These are phyloP conservation scores for Aspergillus felis DNA, from an alignment of 2,329 filamentous ascomycete genomes.

Conservation along the genomic window DNA sequence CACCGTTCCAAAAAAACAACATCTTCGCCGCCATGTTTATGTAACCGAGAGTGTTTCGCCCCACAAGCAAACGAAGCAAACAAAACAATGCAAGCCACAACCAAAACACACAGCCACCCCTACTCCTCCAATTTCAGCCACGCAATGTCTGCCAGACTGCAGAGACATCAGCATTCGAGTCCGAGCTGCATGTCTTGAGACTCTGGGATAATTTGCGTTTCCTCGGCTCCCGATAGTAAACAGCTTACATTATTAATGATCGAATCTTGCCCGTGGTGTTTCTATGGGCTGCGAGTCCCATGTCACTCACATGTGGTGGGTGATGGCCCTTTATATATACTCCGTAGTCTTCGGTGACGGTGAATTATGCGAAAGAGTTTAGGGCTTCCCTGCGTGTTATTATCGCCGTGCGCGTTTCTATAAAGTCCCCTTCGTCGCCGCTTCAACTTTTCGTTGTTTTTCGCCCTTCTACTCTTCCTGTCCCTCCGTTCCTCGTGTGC, in stretches of 20 bases:
- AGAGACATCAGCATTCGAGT: too few species aligned
- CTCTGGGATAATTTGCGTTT: neutral
- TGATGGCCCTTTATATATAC: neutral
- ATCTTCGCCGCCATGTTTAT: slow-evolving; percentile 8
- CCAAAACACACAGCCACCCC: neutral
- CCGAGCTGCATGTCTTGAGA: neutral
- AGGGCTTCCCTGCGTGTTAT: too few species aligned
- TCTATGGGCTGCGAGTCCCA: neutral
- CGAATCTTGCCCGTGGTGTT: neutral
- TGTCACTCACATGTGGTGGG: neutral
- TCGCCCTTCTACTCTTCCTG: too few species aligned
- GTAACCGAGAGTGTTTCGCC: slow-evolving; percentile 4
- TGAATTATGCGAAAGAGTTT: too few species aligned
- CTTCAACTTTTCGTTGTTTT: too few species aligned
- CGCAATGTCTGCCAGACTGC: neutral
- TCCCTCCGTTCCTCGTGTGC: too few species aligned
- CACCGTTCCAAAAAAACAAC: slow-evolving; percentile 7
- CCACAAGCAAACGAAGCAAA: slow-evolving; percentile 8
- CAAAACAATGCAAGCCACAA: slow-evolving; percentile 7
- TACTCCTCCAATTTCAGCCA: neutral
- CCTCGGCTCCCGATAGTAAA: neutral
- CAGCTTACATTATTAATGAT: neutral
- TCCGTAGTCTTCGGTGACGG: too few species aligned
- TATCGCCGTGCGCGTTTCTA: too few species aligned
- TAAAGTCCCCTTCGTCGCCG: too few species aligned